Evolutionary conservation across 345 rosid species (phyloP).

Genomic region (Dipteronia sinensis): DNA sequence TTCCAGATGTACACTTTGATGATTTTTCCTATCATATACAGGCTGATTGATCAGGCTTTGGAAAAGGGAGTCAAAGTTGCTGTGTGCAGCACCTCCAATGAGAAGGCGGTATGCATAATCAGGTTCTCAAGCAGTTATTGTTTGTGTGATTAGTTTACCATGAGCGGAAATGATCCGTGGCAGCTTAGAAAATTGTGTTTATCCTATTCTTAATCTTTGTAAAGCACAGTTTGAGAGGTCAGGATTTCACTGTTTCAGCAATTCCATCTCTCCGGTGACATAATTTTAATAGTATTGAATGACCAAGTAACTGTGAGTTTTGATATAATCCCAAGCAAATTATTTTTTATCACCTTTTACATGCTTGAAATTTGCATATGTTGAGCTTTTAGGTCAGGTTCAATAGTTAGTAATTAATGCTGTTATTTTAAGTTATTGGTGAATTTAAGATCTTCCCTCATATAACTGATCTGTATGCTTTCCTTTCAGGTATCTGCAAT

Average conservation of each 20-base stretch:
- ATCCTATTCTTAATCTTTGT: neutral
- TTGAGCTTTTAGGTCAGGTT: neutral
- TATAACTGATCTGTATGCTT: neutral
- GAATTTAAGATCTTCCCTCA: slow-evolving; percentile 3
- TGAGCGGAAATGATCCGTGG: neutral
- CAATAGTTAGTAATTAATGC: neutral
- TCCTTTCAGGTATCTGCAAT: slow-evolving; percentile 82
- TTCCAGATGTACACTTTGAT: slow-evolving; percentile 4
- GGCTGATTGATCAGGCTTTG: slow-evolving; percentile 91
- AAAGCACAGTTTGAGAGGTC: neutral
- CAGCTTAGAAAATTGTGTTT: neutral
- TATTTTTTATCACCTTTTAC: neutral
- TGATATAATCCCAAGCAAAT: slow-evolving; percentile 14
- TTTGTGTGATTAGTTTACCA: slow-evolving; percentile 10
- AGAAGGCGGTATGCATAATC: slow-evolving; percentile 93
- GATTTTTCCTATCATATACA: slow-evolving; percentile 29
- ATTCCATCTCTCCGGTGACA: slow-evolving; percentile 5
- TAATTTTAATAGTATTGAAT: neutral
- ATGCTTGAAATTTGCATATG: neutral
- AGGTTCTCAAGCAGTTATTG: slow-evolving; percentile 56
- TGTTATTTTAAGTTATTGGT: neutral
- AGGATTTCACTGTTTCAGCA: neutral
- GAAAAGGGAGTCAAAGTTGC: slow-evolving; percentile 77
- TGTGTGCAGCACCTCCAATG: slow-evolving; percentile 95
- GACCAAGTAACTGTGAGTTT: neutral